Evolutionary conservation across 768 basidiomycete genomes (phyloP).

Genomic region (Candolleomyces eurysporus): DNA sequence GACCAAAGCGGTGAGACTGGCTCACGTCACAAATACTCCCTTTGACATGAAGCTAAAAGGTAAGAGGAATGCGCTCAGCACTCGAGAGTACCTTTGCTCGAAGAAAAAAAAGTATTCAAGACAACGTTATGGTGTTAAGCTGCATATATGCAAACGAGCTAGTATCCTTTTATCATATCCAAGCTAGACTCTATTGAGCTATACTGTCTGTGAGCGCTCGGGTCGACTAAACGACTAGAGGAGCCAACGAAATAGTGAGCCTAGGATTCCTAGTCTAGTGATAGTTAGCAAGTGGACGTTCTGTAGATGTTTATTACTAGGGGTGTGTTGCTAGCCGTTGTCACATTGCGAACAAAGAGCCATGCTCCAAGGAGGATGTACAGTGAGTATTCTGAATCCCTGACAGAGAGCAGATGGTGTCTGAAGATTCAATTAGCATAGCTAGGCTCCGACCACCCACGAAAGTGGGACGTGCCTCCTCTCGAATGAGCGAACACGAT

Average conservation of each 20-base stretch:
- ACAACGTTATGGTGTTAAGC: neutral
- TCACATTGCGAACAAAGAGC: neutral
- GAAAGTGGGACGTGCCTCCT: conserved; percentile 6
- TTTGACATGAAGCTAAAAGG: neutral
- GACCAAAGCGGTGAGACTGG: no score
- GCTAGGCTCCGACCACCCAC: conserved; percentile 1
- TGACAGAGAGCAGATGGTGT: neutral
- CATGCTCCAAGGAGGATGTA: neutral
- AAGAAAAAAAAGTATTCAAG: neutral
- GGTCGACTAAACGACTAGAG: no score
- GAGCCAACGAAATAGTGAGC: no score
- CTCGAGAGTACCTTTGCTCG: neutral
- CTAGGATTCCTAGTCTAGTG: no score
- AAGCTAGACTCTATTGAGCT: no score
- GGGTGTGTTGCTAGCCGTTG: neutral
- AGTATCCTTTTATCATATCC: no score
- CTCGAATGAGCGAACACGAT: conserved; percentile 18
- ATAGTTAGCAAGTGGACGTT: no score
- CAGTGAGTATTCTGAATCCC: neutral
- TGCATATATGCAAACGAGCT: neutral
- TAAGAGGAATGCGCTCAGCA: neutral
- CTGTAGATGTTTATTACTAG: neutral
- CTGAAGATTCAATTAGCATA: neutral
- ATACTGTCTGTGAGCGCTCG: no score
- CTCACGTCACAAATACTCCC: no score